Percentiles rank a stretch among this genome's conserved stretches.
Conservation (phyloP, 345 rosid genomes). For the Cochlearia excelsa region DNA sequence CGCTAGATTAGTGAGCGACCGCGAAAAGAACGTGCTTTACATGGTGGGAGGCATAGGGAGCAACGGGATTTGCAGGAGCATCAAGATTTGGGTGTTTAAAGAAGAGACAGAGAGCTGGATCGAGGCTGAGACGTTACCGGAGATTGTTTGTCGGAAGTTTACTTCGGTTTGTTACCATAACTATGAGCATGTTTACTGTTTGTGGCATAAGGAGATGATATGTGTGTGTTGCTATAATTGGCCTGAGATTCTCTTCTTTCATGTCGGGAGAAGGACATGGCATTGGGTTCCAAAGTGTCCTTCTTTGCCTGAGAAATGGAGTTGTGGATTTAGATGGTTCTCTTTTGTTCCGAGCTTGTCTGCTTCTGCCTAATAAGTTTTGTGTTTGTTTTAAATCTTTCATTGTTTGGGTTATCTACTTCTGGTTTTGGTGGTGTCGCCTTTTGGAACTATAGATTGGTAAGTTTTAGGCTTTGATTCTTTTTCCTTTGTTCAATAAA, state of each 20-base stretch:
- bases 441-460: too few species aligned
- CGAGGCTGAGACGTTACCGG: slow-evolving; percentile 66
- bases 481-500: too few species aligned
- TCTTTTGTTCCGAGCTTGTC: slow-evolving; percentile 72
- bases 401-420: too few species aligned
- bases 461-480: too few species aligned
- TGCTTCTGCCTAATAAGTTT: slow-evolving; percentile 46
- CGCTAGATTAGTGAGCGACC: slow-evolving; percentile 59
- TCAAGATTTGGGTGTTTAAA: slow-evolving; percentile 65
- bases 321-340: slow-evolving; percentile 93
- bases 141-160: slow-evolving; percentile 72
- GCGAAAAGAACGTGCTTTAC: slow-evolving; percentile 45
- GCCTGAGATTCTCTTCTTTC: slow-evolving; percentile 88
- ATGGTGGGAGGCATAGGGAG: slow-evolving; percentile 79
- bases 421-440: too few species aligned
- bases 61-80: slow-evolving; percentile 72
- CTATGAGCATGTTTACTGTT: slow-evolving; percentile 80
- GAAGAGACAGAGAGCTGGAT: slow-evolving; percentile 45
- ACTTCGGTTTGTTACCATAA: slow-evolving; percentile 83
- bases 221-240: slow-evolving; percentile 89
- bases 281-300: slow-evolving; percentile 90
- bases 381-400: background rate
- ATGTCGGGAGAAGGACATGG: slow-evolving; percentile 69
- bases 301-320: slow-evolving; percentile 78
- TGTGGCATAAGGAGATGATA: slow-evolving; percentile 80